A percentile compares a stretch with the other conserved stretches of the same genome.
These are phyloP conservation scores for Wallacemonas rigidus DNA, from an alignment of 208 protist genomes.

Conservation along the genomic window DNA sequence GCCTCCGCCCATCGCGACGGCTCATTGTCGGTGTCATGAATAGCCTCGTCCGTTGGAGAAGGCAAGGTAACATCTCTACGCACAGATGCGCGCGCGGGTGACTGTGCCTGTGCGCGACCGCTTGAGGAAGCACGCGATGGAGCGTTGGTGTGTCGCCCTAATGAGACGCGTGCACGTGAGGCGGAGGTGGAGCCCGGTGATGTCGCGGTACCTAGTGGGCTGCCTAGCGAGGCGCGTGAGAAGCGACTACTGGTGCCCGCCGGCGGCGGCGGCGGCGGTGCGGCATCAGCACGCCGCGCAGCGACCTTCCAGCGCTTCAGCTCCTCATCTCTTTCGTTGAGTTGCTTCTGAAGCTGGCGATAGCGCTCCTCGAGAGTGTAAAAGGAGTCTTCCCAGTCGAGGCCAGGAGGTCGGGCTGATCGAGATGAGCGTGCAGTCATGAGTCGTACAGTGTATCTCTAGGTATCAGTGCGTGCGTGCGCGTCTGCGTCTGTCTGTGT, in stretches of 20 bases:
- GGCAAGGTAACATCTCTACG: background rate
- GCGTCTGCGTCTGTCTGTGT: too few species aligned
- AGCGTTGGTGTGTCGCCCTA: too few species aligned
- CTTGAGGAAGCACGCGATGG: background rate
- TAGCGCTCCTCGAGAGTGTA: conserved; percentile 79
- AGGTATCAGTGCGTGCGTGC: too few species aligned
- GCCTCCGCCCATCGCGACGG: background rate
- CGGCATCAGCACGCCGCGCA: conserved; percentile 25
- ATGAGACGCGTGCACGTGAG: background rate
- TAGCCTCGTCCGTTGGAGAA: background rate
- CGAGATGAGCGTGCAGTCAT: conserved; percentile 15
- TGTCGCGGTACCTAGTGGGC: background rate
- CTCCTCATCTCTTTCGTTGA: conserved; percentile 78
- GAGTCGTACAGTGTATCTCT: background rate
- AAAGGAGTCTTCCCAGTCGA: conserved; percentile 86
- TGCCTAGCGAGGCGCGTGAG: background rate
- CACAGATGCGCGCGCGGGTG: background rate
- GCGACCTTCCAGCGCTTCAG: conserved; percentile 75
- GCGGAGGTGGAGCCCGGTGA: background rate
- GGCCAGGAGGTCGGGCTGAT: conserved; percentile 43
- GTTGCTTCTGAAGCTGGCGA: conserved; percentile 65
- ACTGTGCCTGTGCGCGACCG: too few species aligned
- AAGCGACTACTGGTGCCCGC: background rate
- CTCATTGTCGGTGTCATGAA: background rate
- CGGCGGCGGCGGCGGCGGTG: conserved; percentile 2